Evolutionary conservation across 805 yeast genomes (phyloP).

Genomic region (Metschnikowia gruessii): DNA sequence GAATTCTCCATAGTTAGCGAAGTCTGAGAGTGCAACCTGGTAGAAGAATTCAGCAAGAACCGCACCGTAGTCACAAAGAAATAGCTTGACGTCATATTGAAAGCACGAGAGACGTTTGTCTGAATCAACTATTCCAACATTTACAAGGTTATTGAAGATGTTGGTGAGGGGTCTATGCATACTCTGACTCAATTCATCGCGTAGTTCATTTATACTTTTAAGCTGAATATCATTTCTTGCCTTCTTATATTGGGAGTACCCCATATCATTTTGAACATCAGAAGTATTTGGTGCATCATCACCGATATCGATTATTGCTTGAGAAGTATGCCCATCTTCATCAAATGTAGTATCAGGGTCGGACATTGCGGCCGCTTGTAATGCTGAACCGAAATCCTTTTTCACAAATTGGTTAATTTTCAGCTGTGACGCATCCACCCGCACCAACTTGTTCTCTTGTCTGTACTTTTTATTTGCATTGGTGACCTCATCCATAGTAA

Average conservation of each 20-base stretch:
- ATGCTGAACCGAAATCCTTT: conserved; percentile 5
- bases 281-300: not conserved
- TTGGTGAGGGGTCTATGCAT: conserved; percentile 58
- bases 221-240: conserved; percentile 41
- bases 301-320: not conserved
- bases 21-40: conserved; percentile 73
- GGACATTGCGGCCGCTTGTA: not conserved
- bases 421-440: conserved; percentile 68
- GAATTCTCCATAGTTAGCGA: conserved; percentile 71
- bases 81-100: conserved; percentile 77
- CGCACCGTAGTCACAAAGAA: conserved; percentile 76
- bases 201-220: conserved; percentile 56
- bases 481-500: conserved; percentile 11
- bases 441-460: conserved; percentile 63
- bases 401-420: conserved; percentile 22
- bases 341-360: not conserved
- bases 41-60: conserved; percentile 69
- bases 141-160: conserved; percentile 65
- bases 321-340: not conserved
- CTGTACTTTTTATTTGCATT: conserved; percentile 32
- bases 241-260: not conserved
- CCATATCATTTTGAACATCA: not conserved
- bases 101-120: conserved; percentile 70
- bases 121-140: conserved; percentile 80
- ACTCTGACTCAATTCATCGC: conserved; percentile 45